Evolutionary conservation across 2,329 filamentous ascomycete genomes (phyloP).

Genomic region (Arthrobotrys musiformis): DNA sequence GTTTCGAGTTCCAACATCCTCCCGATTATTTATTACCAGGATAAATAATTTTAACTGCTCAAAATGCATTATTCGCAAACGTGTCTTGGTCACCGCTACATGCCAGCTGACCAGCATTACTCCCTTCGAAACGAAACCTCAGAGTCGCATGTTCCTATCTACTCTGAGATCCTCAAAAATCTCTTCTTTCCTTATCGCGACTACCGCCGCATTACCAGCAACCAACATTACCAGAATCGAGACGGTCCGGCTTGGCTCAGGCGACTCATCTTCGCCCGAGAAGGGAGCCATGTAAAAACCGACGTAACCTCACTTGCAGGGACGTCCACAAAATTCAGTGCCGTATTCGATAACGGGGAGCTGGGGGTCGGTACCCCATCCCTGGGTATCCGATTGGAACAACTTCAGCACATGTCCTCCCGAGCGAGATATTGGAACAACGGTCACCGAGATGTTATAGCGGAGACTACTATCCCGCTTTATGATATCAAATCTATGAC

Average conservation of each 20-base stretch:
- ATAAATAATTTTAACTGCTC: background rate
- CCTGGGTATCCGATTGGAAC: slow-evolving; percentile 37
- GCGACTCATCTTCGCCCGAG: slow-evolving; percentile 12
- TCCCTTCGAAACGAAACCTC: background rate
- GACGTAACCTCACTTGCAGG: slow-evolving; percentile 11
- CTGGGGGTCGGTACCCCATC: background rate
- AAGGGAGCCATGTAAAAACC: background rate
- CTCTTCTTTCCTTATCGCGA: slow-evolving; percentile 34
- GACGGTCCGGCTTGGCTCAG: slow-evolving; percentile 18
- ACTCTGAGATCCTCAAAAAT: slow-evolving; percentile 22
- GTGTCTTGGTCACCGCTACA: background rate
- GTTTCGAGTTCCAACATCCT: background rate
- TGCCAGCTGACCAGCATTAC: background rate
- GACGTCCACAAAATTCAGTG: slow-evolving; percentile 7
- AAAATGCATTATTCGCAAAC: background rate
- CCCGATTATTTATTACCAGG: background rate
- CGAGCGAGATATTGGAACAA: slow-evolving; percentile 13
- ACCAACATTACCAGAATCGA: slow-evolving; percentile 3
- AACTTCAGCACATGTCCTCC: background rate
- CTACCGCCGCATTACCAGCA: background rate
- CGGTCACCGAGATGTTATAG: slow-evolving; percentile 5
- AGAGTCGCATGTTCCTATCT: background rate
- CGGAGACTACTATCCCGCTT: slow-evolving; percentile 15
- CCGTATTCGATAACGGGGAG: slow-evolving; percentile 31
- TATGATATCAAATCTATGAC: slow-evolving; percentile 29